Base-by-base conservation (phyloP, 148 eudicot species). In the Chenopodium suecicum region DNA sequence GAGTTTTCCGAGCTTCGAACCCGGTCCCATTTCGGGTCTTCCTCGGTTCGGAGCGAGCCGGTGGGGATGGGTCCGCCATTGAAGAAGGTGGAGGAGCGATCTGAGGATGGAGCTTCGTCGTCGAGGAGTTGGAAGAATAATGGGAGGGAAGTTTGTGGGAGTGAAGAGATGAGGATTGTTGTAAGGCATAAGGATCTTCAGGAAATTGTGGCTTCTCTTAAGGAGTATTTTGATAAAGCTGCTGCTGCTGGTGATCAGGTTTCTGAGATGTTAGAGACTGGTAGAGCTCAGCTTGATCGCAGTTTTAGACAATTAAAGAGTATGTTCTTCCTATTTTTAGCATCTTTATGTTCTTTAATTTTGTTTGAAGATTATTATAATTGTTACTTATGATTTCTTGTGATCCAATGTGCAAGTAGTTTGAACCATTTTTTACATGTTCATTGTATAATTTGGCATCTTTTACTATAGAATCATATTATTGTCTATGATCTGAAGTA, bases 211-310 rank as follows among this genome's bases (percentile, higher is more conserved):
- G 88, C 74, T 5, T 86, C 94, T 19, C 82, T 96, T 32, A 90
- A 80, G 79, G 99, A 96, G 70, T 89, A 96, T 78, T 96, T 96
- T 79, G 97, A 96, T 79, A 89, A 91, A 83, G 94, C 98, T 52
- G 95, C 98, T n/a, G 54, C 87, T 9, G 90, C 99, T 46, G 99
- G 99, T 44, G 99, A 92, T 50, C 90, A 94, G 82, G 99, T 96
- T 16, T 87, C 95, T 22, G 99, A 89, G 85, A 89, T 96, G 95
- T 92, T 96, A 4, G 98, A 96, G 85, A 88, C 91, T 0, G 92
- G 97, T 25, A 83, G 99, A 9, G 99, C 98, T 82, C 99, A 96
- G 89, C 90, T 96, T 44, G 99, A 95, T 79, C 97, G 95, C 79
- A 95, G 93, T 83, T 95, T 95, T 83, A 84, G 83, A 7, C 91